Evolutionary conservation across 2,329 filamentous ascomycete species (phyloP).

Genomic region (Fusarium newnesense): DNA sequence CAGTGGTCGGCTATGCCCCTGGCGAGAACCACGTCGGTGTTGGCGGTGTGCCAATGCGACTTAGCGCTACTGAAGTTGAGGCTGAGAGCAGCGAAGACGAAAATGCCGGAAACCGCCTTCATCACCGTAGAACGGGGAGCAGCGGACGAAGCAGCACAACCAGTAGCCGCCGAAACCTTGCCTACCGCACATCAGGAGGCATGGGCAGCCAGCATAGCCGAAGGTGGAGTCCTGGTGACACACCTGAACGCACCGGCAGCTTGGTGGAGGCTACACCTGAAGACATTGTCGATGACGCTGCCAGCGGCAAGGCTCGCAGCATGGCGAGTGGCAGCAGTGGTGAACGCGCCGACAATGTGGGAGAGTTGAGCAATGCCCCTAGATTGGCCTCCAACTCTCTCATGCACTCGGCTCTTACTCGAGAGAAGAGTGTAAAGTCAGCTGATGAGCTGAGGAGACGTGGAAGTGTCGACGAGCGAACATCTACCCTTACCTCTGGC

Average conservation of each 20-base stretch:
- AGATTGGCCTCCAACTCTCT: conserved; percentile 68
- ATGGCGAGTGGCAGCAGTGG: conserved; percentile 66
- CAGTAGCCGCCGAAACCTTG: conserved; percentile 60
- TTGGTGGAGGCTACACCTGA: conserved; percentile 57
- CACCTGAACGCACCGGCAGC: conserved; percentile 65
- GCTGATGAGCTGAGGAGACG: conserved; percentile 78
- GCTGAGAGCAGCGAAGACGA: conserved; percentile 86
- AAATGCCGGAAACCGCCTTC: conserved; percentile 62
- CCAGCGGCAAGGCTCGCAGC: conserved; percentile 61
- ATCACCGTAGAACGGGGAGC: conserved; percentile 78
- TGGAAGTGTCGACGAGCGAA: conserved; percentile 86
- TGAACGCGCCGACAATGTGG: conserved; percentile 70
- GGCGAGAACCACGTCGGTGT: conserved; percentile 79
- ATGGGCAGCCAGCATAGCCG: conserved; percentile 53
- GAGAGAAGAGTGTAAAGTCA: conserved; percentile 73
- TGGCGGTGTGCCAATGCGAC: conserved; percentile 85
- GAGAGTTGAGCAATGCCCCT: conserved; percentile 61
- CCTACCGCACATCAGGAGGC: conserved; percentile 64
- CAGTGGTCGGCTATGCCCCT: conserved; percentile 80
- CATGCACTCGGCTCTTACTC: conserved; percentile 66
- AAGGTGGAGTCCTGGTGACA: conserved; percentile 64
- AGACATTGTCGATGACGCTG: conserved; percentile 52
- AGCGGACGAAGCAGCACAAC: conserved; percentile 77
- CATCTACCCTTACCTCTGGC: conserved; percentile 77
- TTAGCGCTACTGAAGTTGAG: conserved; percentile 96